Percentiles rank a stretch among this genome's conserved stretches.
phyloP scores from a whole-genome alignment of 2,329 filamentous ascomycete species.

The Mycosphaerella sp. region DNA sequence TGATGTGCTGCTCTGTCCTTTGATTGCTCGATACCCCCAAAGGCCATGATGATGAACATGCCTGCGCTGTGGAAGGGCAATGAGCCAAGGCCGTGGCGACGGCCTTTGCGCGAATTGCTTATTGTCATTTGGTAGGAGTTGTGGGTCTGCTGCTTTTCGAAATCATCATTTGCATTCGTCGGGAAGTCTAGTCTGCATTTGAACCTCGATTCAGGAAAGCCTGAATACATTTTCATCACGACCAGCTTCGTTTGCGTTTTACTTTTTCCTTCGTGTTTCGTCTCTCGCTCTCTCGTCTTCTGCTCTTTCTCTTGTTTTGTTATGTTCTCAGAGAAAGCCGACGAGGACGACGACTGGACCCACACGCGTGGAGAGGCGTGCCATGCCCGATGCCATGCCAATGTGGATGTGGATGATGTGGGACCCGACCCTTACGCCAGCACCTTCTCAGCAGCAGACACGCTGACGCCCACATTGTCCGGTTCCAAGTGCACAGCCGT shows the following conservation, averaged over 20 bases:
- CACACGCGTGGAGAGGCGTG: no score
- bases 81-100: constrained; percentile 10
- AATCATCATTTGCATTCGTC: neutral
- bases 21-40: constrained; percentile 19
- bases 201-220: neutral
- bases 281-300: neutral
- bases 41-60: constrained; percentile 10
- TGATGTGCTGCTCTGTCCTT: constrained; percentile 10
- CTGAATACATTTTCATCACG: neutral
- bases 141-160: neutral
- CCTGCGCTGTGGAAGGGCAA: constrained; percentile 11
- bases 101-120: constrained; percentile 11
- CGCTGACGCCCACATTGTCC: constrained; percentile 42
- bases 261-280: no score
- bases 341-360: neutral
- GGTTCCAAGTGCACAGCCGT: constrained; percentile 76
- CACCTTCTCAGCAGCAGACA: constrained; percentile 11
- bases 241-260: no score
- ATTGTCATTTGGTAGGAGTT: constrained; percentile 4
- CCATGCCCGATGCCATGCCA: no score
- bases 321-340: no score
- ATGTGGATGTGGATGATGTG: no score
- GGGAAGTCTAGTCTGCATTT: neutral
- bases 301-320: no score
- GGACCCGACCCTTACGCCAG: neutral